Evolutionary conservation across 176 grass and related monocot species (phyloP).

Genomic region (Saccharum spontaneum): DNA sequence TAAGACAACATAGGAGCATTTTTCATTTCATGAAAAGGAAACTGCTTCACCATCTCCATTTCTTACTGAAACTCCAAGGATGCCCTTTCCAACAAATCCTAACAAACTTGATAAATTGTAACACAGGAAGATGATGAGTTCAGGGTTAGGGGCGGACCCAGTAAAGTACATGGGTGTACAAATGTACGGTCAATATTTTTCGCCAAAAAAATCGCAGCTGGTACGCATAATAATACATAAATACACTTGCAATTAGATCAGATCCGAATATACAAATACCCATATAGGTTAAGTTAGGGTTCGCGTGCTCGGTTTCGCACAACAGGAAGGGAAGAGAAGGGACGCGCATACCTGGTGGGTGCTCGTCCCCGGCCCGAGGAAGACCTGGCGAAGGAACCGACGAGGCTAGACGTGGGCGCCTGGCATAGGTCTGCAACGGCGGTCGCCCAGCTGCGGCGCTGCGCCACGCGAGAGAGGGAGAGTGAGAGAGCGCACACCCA

Average conservation of each 20-base stretch:
- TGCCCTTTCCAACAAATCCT: neutral
- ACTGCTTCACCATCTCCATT: neutral
- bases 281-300: no score
- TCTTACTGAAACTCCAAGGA: neutral
- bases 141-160: no score
- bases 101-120: neutral
- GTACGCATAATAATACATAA: no score
- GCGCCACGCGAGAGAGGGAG: neutral
- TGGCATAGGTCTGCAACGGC: neutral
- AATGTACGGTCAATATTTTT: neutral
- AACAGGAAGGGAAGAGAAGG: neutral
- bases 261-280: no score
- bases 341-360: neutral
- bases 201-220: no score
- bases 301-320: neutral
- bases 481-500: no score
- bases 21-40: neutral
- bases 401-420: neutral
- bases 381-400: neutral
- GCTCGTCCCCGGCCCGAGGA: neutral
- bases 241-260: no score
- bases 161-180: neutral
- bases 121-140: neutral
- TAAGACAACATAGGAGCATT: neutral
- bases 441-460: no score